phyloP scores from a whole-genome alignment of 805 yeast genomes.

The Kodamaea lidongshanica region DNA sequence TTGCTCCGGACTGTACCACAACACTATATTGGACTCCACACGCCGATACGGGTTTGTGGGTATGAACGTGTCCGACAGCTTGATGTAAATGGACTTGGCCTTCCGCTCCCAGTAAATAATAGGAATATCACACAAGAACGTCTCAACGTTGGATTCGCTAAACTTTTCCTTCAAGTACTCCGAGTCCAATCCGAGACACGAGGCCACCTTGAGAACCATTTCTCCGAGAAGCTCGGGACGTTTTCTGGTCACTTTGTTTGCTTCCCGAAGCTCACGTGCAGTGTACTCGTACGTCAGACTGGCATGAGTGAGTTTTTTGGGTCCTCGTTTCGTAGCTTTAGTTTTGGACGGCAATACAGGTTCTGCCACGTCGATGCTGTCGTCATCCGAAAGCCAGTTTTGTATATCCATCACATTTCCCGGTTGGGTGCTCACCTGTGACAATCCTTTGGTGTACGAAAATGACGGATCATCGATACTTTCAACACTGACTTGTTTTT shows the following conservation, averaged over 20 bases:
- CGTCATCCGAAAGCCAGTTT: slow-evolving; percentile 22
- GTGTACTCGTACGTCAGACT: slow-evolving; percentile 13
- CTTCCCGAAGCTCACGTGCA: slow-evolving; percentile 27
- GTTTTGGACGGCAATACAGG: slow-evolving; percentile 2
- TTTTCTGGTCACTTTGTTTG: slow-evolving; percentile 32
- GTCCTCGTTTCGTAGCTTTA: slow-evolving; percentile 4
- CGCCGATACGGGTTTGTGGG: slow-evolving; percentile 41
- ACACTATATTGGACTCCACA: slow-evolving; percentile 39
- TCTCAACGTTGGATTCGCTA: slow-evolving; percentile 21
- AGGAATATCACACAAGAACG: slow-evolving; percentile 29
- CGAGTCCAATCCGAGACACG: background rate
- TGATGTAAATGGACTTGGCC: slow-evolving; percentile 44
- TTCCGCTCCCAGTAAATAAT: slow-evolving; percentile 48
- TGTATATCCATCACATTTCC: slow-evolving; percentile 13
- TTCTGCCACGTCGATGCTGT: slow-evolving; percentile 1
- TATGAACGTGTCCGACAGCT: slow-evolving; percentile 43
- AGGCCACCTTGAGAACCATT: slow-evolving; percentile 34
- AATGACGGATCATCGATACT: slow-evolving; percentile 18
- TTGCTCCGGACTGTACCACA: slow-evolving; percentile 43
- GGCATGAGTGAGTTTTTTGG: slow-evolving; percentile 4
- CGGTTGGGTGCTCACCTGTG: slow-evolving; percentile 1
- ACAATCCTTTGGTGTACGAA: slow-evolving; percentile 8
- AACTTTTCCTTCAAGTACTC: background rate
- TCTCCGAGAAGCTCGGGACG: slow-evolving; percentile 48
- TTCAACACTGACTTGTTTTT: too few species aligned